Conservation (phyloP, 1,139 yeast species). For the Blastobotrys proliferans region DNA sequence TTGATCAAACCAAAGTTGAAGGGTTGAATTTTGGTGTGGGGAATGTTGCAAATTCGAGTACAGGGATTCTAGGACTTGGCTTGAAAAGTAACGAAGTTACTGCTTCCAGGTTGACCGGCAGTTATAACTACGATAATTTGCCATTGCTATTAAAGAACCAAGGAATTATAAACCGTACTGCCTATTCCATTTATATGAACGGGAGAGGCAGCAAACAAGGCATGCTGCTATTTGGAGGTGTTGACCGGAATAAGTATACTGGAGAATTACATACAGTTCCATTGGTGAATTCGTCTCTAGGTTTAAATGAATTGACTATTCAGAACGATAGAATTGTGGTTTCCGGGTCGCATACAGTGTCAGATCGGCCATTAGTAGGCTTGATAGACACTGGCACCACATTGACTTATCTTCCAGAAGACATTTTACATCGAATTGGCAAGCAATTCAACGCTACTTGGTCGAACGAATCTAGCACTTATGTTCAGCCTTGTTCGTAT, state of each 20-base stretch:
- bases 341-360: constrained; percentile 8
- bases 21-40: constrained; percentile 31
- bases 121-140: constrained; percentile 37
- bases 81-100: constrained; percentile 38
- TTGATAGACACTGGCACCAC: constrained; percentile 68
- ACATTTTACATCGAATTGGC: constrained; percentile 24
- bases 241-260: constrained; percentile 50
- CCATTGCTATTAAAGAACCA: constrained; percentile 46
- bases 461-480: constrained; percentile 32
- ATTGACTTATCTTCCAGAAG: constrained; percentile 48
- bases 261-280: constrained; percentile 43
- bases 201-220: constrained; percentile 43
- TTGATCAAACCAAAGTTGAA: constrained; percentile 28
- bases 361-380: constrained; percentile 23
- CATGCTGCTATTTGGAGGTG: constrained; percentile 53
- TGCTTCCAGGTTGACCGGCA: constrained; percentile 7
- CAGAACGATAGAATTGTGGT: constrained; percentile 15
- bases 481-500: constrained; percentile 23
- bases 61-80: constrained; percentile 37
- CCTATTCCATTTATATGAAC: constrained; percentile 54
- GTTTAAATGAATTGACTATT: constrained; percentile 18
- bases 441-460: constrained; percentile 23
- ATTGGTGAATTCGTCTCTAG: constrained; percentile 17
- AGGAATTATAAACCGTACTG: constrained; percentile 46
- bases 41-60: constrained; percentile 28